Evolutionary conservation across 2,329 filamentous ascomycete species (phyloP), one percentile per base, ranked within the genome.

Genomic region (Sarocladium oryzae): DNA sequence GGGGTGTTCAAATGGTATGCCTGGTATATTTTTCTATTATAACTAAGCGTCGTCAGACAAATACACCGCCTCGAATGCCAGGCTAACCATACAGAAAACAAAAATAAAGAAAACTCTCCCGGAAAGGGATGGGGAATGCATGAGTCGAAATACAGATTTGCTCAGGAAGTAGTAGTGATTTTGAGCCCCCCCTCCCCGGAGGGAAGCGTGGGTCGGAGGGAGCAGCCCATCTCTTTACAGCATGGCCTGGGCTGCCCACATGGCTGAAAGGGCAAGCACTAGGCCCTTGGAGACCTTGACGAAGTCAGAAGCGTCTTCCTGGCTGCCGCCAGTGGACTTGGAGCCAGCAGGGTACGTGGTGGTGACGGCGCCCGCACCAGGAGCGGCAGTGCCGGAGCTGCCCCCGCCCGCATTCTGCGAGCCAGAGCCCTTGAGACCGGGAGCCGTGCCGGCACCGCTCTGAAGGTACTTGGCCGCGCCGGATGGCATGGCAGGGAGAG

Each of bases 401-500:
- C 70, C 67, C 58, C 66, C 71, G 5, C 66, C 69, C 6, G 73
- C 70, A 48, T 75, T 71, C 67, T 81, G 78, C 21, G 78, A 82
- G 16, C 78, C 78, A 30, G 7, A 7, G 3, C 78, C 78, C 3
- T 63, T 64, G 18, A 82, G 70, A 56, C 78, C 78, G 10, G 76
- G 76, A 2, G 77, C 78, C 2, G 61, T 59, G 33, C 78, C 78
- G 41, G 78, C 78, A 58, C 78, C 78, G 10, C 68, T 60, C 30
- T 65, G 69, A 70, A 82, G 74, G 67, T 69, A 79, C 69, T 76
- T 72, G 57, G 69, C 56, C 23, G 79, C 79, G 21, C 65, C 65
- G 0, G 66, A 56, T 30, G 79, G 79, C 52, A 81, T 78, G 36
- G 71, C 70, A 8, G 78, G 79, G 20, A 82, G 68, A n/a, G 67